These are phyloP conservation scores for Purpureocillium takamizusanense DNA, from an alignment of 2,329 filamentous ascomycete genomes.

Conservation along the genomic window DNA sequence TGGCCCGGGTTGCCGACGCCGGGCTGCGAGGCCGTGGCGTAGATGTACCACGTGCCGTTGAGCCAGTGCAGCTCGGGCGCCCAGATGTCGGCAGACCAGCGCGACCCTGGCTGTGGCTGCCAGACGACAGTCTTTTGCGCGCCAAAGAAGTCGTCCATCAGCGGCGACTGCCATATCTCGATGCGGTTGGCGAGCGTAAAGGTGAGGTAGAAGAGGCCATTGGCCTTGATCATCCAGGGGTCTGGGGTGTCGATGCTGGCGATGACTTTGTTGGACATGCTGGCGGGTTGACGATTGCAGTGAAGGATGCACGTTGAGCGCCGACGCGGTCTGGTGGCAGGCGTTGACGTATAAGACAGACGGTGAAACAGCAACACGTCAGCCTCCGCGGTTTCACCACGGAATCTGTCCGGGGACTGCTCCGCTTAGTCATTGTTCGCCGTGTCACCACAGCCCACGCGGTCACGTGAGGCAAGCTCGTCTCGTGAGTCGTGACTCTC, in stretches of 20 bases:
- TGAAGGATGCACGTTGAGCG: too few relatives aligned
- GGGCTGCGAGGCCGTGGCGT: constrained; percentile 5
- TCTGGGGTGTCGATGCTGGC: constrained; percentile 18
- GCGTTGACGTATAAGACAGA: too few relatives aligned
- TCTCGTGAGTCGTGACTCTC: too few relatives aligned
- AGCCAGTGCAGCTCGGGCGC: constrained; percentile 13
- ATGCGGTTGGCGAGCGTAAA: constrained; percentile 23
- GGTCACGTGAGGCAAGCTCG: too few relatives aligned
- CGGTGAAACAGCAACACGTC: too few relatives aligned
- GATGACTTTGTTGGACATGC: constrained; percentile 20
- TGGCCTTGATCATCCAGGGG: constrained; percentile 17
- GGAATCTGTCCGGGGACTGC: too few relatives aligned
- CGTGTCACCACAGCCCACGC: too few relatives aligned
- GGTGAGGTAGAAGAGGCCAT: constrained; percentile 19
- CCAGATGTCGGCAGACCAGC: constrained; percentile 13
- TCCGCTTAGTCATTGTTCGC: too few relatives aligned
- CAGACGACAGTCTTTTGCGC: constrained; percentile 15
- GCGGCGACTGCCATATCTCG: constrained; percentile 21
- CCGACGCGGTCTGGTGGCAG: too few relatives aligned
- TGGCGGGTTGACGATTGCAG: too few relatives aligned
- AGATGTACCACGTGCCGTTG: constrained; percentile 13
- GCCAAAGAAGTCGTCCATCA: constrained; percentile 19
- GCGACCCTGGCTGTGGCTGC: constrained; percentile 9
- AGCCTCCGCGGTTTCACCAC: too few relatives aligned
- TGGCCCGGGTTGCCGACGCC: constrained; percentile 2